These are phyloP conservation scores for Monosporascus sp. DNA, from an alignment of 2,329 filamentous ascomycete species.

Conservation along the genomic window DNA sequence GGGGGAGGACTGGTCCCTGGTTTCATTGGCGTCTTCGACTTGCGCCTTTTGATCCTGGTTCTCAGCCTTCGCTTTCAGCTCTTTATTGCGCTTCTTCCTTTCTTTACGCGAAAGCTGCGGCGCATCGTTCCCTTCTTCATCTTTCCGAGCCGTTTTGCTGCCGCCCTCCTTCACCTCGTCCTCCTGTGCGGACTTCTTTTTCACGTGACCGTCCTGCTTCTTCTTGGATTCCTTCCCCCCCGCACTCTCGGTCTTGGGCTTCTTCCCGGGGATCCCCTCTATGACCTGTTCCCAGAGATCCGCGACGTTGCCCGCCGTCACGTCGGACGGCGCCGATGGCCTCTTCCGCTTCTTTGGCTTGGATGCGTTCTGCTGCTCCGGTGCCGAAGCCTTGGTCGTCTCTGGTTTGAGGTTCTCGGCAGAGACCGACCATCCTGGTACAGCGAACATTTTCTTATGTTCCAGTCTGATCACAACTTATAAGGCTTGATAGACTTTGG, in stretches of 20 bases:
- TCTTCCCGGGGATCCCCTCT: constrained; percentile 53
- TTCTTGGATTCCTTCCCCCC: constrained; percentile 12
- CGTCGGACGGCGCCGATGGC: constrained; percentile 32
- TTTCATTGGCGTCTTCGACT: background rate
- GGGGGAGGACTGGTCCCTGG: background rate
- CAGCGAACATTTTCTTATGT: constrained; percentile 70
- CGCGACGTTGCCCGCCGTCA: constrained; percentile 67
- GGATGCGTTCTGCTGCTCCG: constrained; percentile 19
- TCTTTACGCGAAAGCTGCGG: constrained; percentile 12
- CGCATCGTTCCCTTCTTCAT: constrained; percentile 12
- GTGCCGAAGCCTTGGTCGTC: constrained; percentile 31
- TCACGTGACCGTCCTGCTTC: constrained; percentile 14
- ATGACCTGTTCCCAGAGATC: constrained; percentile 77
- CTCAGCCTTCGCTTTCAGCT: constrained; percentile 14
- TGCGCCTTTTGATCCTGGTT: constrained; percentile 2
- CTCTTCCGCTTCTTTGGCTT: constrained; percentile 54
- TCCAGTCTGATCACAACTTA: background rate
- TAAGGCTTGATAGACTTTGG: background rate
- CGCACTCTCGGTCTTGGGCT: constrained; percentile 15
- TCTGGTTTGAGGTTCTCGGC: constrained; percentile 68
- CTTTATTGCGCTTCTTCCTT: constrained; percentile 23
- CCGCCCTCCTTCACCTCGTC: constrained; percentile 12
- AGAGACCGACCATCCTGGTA: constrained; percentile 86
- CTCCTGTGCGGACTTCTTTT: constrained; percentile 11
- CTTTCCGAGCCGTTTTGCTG: constrained; percentile 14